Evolutionary conservation across 2,329 filamentous ascomycete genomes (phyloP).

Genomic region (Blastomyces parvus): DNA sequence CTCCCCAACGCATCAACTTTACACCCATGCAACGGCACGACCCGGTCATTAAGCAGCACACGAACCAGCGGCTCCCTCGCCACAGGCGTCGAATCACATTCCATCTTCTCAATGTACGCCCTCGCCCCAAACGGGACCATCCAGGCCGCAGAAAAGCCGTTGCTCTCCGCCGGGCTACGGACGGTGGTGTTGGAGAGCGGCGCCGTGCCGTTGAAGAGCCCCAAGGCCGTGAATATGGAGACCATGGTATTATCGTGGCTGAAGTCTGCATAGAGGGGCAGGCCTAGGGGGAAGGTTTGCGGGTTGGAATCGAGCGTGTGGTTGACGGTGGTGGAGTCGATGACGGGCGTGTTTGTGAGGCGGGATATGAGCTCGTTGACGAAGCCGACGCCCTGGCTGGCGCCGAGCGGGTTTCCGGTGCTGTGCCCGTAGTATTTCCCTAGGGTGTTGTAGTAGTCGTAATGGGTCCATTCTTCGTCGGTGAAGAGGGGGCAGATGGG

Average conservation of each 20-base stretch:
- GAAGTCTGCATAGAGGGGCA: conserved; percentile 73
- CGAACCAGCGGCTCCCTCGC: conserved; percentile 59
- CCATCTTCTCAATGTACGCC: conserved; percentile 82
- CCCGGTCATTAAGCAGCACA: conserved; percentile 73
- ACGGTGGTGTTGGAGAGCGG: conserved; percentile 44
- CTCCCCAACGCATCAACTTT: conserved; percentile 59
- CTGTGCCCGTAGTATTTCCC: conserved; percentile 80
- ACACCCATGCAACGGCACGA: conserved; percentile 63
- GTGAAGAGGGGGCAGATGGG: conserved; percentile 70
- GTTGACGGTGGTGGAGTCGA: conserved; percentile 68
- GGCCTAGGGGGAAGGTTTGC: conserved; percentile 62
- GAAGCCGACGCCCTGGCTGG: conserved; percentile 79
- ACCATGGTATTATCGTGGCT: conserved; percentile 86
- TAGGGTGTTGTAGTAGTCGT: conserved; percentile 71
- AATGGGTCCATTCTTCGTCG: conserved; percentile 60
- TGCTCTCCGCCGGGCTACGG: conserved; percentile 44
- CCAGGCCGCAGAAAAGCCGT: conserved; percentile 68
- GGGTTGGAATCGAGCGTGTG: conserved; percentile 59
- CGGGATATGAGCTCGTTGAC: conserved; percentile 80
- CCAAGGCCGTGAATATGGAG: conserved; percentile 64
- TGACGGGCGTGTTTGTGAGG: conserved; percentile 58
- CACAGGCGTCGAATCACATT: conserved; percentile 41
- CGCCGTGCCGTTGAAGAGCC: conserved; percentile 60
- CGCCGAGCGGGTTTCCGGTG: conserved; percentile 64
- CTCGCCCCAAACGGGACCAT: conserved; percentile 72